Evolutionary conservation across 2,329 filamentous ascomycete genomes (phyloP).

Genomic region (Alternaria dauci): DNA sequence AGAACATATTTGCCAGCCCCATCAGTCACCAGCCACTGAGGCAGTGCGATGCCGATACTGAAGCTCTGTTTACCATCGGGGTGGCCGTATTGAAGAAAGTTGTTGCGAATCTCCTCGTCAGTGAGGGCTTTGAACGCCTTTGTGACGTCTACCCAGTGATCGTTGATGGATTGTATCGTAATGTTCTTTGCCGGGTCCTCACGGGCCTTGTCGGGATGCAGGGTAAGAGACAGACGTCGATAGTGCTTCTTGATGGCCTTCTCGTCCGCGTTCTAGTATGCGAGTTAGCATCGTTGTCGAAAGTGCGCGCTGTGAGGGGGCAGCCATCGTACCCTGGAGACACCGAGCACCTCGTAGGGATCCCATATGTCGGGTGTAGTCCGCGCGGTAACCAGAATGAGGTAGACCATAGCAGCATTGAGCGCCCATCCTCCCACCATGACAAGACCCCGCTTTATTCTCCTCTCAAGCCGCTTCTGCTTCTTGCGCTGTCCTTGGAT

Average conservation of each 20-base stretch:
- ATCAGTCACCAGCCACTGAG: constrained; percentile 89
- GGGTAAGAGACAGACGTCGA: constrained; percentile 82
- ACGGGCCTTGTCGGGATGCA: constrained; percentile 91
- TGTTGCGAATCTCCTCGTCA: constrained; percentile 96
- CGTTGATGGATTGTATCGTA: constrained; percentile 83
- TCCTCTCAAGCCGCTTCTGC: constrained; percentile 88
- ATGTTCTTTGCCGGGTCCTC: constrained; percentile 88
- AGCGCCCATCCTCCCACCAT: constrained; percentile 80
- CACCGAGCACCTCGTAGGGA: constrained; percentile 91
- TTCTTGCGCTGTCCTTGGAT: constrained; percentile 83
- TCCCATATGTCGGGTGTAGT: constrained; percentile 86
- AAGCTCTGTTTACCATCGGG: constrained; percentile 98
- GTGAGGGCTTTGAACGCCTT: constrained; percentile 99
- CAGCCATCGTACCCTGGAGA: constrained; percentile 72
- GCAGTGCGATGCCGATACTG: constrained; percentile 95
- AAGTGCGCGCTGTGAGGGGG: not conserved
- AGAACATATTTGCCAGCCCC: constrained; percentile 96
- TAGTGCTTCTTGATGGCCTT: constrained; percentile 93
- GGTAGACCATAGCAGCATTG: constrained; percentile 90
- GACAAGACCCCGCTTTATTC: constrained; percentile 81
- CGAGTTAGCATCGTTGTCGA: constrained; percentile 28
- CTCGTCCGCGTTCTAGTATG: constrained; percentile 76
- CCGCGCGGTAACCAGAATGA: constrained; percentile 81
- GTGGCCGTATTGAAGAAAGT: constrained; percentile 94
- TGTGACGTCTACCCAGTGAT: constrained; percentile 90